Base-by-base conservation (phyloP, 192 early-diverging fungal species). In the Umbelopsis sp. region DNA sequence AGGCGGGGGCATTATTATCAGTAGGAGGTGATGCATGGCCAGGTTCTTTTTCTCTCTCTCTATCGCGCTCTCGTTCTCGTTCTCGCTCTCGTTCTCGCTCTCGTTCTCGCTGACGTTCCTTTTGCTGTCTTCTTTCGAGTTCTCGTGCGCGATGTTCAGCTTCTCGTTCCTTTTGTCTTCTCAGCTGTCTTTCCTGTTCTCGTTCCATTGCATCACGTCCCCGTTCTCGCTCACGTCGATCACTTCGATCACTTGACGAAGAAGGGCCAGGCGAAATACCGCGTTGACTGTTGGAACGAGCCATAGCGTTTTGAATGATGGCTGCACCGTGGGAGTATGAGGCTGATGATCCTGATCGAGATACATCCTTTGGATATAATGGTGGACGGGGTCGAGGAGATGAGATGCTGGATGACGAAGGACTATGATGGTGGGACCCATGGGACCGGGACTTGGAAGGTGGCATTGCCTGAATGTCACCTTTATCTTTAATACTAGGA, bases 11-110 rank as follows among this genome's bases (percentile, higher is more conserved):
- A 62, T 62, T 32, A 20, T 32, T 26, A n/a, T 22, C 17, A 20
- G 31, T 7, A 32, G 26, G 56, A 17, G 24, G 29, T 11, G 56
- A 31, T 34, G 56, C 16, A n/a, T 31, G 56, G 10, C 56, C 92
- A 92, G 76, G 94, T 86, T 54, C 96, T 17, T 67, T 73, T 52
- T 73, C 29, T 66, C 44, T 51, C 51, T 73, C 54, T 69, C 76
- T 72, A 24, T 67, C 75, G n/a, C 68, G 59, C 25, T 77, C 70
- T 24, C 65, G 68, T 31, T 77, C 79, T 43, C 32, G 49, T 36
- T 77, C 69, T 14, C 65, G 69, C 22, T 80, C 65, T 9, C 50
- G 36, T 32, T 74, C 52, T 26, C 66, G 47, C 34, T 74, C 54
- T 11, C 65, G 70, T 52, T 72, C 52, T n/a, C 32, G 52, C 26